phyloP scores from a whole-genome alignment of 2,329 filamentous ascomycete species.

The Alternaria metachromatica region DNA sequence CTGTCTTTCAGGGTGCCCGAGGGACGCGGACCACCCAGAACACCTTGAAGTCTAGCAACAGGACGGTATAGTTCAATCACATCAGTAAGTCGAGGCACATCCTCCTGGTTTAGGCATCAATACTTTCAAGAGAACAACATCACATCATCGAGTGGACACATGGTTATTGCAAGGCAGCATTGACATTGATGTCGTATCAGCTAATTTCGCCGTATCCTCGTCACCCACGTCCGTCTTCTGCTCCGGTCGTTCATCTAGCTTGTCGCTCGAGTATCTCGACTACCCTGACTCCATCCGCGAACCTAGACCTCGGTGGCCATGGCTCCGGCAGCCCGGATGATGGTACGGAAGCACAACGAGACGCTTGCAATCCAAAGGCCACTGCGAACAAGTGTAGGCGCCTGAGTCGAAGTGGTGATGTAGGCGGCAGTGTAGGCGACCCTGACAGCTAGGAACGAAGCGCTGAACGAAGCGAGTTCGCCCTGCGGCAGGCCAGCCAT shows the following conservation, averaged over 20 bases:
- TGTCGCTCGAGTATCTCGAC: neutral
- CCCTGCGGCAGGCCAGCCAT: conserved; percentile 47
- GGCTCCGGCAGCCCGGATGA: conserved; percentile 31
- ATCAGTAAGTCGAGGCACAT: neutral
- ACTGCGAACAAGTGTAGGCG: conserved; percentile 24
- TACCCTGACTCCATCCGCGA: neutral
- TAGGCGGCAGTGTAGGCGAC: conserved; percentile 50
- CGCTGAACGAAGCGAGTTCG: conserved; percentile 46
- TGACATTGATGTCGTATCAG: neutral
- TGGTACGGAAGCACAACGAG: conserved; percentile 29
- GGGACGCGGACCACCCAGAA: neutral
- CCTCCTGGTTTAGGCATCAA: neutral
- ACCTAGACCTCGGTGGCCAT: conserved; percentile 12
- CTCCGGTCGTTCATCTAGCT: neutral
- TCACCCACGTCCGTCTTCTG: neutral
- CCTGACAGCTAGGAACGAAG: conserved; percentile 46
- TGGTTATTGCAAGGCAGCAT: neutral
- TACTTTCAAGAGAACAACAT: neutral
- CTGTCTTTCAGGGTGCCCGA: neutral
- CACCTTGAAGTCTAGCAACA: neutral
- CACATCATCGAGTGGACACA: neutral
- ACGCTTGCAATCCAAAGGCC: conserved; percentile 27
- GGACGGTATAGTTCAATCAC: neutral
- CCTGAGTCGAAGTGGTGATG: conserved; percentile 34
- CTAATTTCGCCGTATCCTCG: neutral